Conservation (phyloP, 1,284 basidiomycete species). For the Cutaneotrichosporon cutaneum region DNA sequence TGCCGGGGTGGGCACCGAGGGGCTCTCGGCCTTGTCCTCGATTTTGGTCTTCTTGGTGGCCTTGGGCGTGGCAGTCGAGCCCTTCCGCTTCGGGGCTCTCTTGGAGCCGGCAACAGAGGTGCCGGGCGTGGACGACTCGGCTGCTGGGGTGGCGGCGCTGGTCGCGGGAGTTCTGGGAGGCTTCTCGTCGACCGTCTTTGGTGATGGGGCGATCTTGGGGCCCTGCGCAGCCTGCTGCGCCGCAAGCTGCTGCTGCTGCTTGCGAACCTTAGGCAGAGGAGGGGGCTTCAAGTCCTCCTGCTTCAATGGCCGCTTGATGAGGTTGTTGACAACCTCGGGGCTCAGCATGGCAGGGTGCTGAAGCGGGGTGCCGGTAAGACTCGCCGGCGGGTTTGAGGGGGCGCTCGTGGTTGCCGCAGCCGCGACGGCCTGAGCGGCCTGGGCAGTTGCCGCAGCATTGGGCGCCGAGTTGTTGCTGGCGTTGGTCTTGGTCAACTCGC, state of each 20-base stretch:
- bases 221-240: neutral
- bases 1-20: slow-evolving; percentile 5
- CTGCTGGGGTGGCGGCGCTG: slow-evolving; percentile 11
- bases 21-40: slow-evolving; percentile 16
- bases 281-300: slow-evolving; percentile 29
- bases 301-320: slow-evolving; percentile 28
- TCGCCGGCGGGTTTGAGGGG: neutral
- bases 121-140: slow-evolving; percentile 12
- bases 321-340: slow-evolving; percentile 27
- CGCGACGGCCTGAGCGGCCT: slow-evolving; percentile 1
- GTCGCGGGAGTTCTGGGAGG: slow-evolving; percentile 18
- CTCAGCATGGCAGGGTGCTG: slow-evolving; percentile 22
- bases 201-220: slow-evolving; percentile 15
- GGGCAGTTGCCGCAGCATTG: slow-evolving; percentile 2
- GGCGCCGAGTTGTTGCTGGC: neutral
- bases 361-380: slow-evolving; percentile 15
- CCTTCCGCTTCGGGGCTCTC: slow-evolving; percentile 21
- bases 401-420: neutral
- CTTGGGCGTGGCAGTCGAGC: slow-evolving; percentile 21
- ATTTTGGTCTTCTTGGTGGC: slow-evolving; percentile 19
- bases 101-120: slow-evolving; percentile 4
- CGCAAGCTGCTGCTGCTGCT: slow-evolving; percentile 2
- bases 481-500: slow-evolving; percentile 11
- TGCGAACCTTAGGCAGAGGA: slow-evolving; percentile 19
- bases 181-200: slow-evolving; percentile 13